Conservation (phyloP, 208 protist genomes). For the Polymyxa betae region DNA sequence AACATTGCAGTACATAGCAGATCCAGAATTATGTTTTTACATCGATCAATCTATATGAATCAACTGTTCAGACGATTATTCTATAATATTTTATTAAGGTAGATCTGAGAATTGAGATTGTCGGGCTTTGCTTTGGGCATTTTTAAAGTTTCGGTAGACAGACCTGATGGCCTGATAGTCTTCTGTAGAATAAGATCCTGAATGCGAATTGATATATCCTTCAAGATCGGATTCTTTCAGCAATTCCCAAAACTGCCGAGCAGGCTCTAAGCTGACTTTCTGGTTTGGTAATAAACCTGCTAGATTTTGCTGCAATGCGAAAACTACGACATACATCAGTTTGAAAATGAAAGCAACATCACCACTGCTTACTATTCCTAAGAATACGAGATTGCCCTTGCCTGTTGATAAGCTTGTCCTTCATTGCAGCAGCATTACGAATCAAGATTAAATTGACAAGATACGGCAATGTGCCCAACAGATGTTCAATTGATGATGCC, state of each 20-base stretch:
- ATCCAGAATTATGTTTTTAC: too few relatives aligned
- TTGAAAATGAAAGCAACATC: not conserved
- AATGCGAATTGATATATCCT: not conserved
- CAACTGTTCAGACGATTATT: too few relatives aligned
- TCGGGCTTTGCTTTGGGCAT: too few relatives aligned
- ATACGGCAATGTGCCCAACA: not conserved
- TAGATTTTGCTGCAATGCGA: slow-evolving; percentile 42
- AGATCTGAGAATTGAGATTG: too few relatives aligned
- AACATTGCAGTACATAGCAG: too few relatives aligned
- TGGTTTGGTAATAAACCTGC: not conserved
- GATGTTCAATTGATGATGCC: not conserved
- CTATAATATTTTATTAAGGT: too few relatives aligned
- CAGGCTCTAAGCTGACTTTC: not conserved
- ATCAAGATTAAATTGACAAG: not conserved
- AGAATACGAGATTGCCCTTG: slow-evolving; percentile 25
- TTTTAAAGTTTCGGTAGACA: not conserved
- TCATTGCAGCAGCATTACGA: not conserved
- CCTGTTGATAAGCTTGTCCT: slow-evolving; percentile 40
- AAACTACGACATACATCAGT: not conserved
- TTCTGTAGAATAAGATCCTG: not conserved
- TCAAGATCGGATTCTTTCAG: slow-evolving; percentile 20
- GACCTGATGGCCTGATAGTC: not conserved
- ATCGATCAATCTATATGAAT: too few relatives aligned
- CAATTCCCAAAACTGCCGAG: slow-evolving; percentile 43
- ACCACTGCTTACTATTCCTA: not conserved